Base-by-base conservation (phyloP, 2,329 filamentous ascomycete genomes). In the Sporothrix humicola region DNA sequence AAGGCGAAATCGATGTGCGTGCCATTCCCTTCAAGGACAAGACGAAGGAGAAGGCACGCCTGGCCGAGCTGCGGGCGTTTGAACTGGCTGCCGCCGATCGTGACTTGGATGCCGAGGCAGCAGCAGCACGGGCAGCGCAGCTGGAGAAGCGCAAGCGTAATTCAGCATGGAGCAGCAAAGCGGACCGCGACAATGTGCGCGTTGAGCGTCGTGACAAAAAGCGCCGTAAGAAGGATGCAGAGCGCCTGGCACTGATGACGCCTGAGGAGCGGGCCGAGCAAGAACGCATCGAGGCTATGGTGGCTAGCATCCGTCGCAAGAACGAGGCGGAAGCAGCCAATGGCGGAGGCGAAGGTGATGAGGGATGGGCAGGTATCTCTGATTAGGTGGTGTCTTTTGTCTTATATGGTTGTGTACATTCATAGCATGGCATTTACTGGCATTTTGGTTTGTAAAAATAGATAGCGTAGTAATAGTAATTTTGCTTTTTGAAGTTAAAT, bases 101-200 rank as follows among this genome's bases (percentile, higher is more conserved):
- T 15, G 79, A 76, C 7, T 75, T 76, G 5, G 79, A 76, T 12
- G 77, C 79, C 42, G 77, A 78, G 44, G 72, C 84, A 85, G 75
- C 82, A 81, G 80, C 84, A 87, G 79, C 23, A 6, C 37, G 58
- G 7, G 44, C 65, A 6, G 70, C 73, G 1, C 69, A 71, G 48
- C 58, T 71, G 7, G 71, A 72, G 2, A 89, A 90, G 85, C 82
- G 87, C 78, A 87, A 89, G 81, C 84, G 89, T 81, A 87, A 91
- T 78, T 85, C 90, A 78, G 88, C 92, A 0, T 95, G 92, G 92
- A 95, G 92, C 81, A 87, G 86, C 73, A 92, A 93, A 80, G 84
- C 87, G 26, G 92, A 92, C 76, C 85, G 86, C 77, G 91, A 91
- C 78, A 90, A 90, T 31, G 83, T 87, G 74, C 88, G 90, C 70